Conservation (phyloP, 768 basidiomycete genomes). For the Mycena metata region DNA sequence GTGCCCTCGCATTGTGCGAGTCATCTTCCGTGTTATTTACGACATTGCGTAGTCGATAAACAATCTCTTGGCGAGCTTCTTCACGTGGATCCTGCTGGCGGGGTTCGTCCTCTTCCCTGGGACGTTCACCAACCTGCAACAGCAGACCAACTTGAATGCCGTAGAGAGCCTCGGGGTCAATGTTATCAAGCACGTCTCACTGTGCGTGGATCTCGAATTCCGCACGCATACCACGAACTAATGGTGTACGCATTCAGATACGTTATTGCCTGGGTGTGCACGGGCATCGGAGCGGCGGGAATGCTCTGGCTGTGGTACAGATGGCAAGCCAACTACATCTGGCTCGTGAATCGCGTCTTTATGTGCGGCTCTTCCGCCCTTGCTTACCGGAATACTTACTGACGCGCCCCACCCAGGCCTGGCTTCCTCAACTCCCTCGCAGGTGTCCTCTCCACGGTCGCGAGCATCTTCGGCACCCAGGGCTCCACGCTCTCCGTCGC, state of each 20-base stretch:
- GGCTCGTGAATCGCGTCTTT: constrained; percentile 69
- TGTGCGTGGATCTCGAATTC: constrained; percentile 52
- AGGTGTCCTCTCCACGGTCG: constrained; percentile 67
- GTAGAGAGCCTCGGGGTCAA: constrained; percentile 50
- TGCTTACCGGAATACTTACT: background rate
- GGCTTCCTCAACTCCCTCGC: constrained; percentile 70
- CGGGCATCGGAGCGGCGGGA: constrained; percentile 63
- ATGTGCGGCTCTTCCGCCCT: constrained; percentile 58
- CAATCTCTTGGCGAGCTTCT: constrained; percentile 68
- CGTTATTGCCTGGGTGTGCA: constrained; percentile 68
- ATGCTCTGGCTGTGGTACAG: constrained; percentile 73
- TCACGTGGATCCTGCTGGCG: constrained; percentile 74
- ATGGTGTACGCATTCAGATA: constrained; percentile 51
- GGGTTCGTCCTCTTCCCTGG: constrained; percentile 75
- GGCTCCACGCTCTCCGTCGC: constrained; percentile 58
- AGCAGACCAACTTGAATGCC: constrained; percentile 40
- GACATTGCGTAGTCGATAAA: constrained; percentile 43
- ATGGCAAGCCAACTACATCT: constrained; percentile 71
- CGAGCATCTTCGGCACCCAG: constrained; percentile 65
- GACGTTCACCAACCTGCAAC: constrained; percentile 66
- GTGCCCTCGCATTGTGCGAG: background rate
- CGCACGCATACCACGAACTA: background rate
- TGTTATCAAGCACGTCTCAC: constrained; percentile 57
- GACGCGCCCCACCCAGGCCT: constrained; percentile 53
- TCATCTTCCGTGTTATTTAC: background rate